These are phyloP conservation scores for Bromus sterilis DNA, from an alignment of 176 grass and related monocot species.

Conservation along the genomic window DNA sequence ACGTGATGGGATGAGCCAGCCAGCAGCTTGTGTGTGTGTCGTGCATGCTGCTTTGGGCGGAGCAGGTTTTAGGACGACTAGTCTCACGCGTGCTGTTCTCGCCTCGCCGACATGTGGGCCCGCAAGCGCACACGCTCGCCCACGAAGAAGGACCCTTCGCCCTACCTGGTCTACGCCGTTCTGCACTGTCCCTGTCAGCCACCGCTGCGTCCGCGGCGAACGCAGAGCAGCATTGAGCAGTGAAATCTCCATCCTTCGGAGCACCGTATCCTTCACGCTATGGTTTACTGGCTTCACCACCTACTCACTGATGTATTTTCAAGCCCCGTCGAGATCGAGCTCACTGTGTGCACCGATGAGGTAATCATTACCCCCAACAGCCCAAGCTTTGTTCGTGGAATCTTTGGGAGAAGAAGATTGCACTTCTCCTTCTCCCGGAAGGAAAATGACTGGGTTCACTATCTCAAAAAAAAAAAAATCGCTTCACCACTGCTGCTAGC, in stretches of 20 bases:
- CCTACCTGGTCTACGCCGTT: neutral
- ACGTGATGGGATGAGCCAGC: neutral
- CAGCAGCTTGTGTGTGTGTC: slow-evolving; percentile 1
- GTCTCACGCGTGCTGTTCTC: neutral
- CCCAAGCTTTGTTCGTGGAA: neutral
- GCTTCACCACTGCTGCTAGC: no score
- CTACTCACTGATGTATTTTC: neutral
- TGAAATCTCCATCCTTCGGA: neutral
- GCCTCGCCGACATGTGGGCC: neutral
- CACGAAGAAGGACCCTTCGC: neutral
- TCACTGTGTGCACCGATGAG: neutral
- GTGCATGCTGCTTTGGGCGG: neutral
- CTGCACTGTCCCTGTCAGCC: neutral
- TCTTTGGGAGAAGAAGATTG: neutral
- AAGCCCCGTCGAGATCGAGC: neutral
- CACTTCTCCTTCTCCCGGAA: neutral
- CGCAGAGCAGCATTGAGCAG: neutral
- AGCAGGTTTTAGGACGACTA: neutral
- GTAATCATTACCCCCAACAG: neutral
- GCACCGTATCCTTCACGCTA: no score
- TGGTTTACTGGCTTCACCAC: neutral
- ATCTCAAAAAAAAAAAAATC: no score
- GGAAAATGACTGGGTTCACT: no score
- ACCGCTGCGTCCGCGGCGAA: neutral
- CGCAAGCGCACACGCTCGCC: neutral